These are phyloP conservation scores for Raphanus sativus DNA, from an alignment of 345 rosid genomes.

Conservation along the genomic window DNA sequence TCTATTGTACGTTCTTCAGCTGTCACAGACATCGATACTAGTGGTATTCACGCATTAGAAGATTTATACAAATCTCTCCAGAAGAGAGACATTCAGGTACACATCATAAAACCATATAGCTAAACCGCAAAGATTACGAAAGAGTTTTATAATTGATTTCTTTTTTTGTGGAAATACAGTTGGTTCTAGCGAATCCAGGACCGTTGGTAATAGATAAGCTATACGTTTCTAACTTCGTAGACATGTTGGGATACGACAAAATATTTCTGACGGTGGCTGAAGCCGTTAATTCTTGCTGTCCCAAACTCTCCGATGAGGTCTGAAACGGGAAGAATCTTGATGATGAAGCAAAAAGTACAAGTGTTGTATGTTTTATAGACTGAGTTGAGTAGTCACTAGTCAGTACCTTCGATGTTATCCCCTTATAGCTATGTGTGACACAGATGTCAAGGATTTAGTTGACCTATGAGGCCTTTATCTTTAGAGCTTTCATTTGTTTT, in stretches of 20 bases:
- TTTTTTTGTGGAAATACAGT: slow-evolving; percentile 38
- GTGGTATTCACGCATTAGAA: slow-evolving; percentile 78
- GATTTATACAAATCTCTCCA: slow-evolving; percentile 60
- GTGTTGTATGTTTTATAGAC: slow-evolving; percentile 7
- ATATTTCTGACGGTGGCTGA: slow-evolving; percentile 75
- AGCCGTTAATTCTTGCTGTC: slow-evolving; percentile 57
- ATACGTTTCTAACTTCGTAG: slow-evolving; percentile 52
- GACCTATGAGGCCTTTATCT: slow-evolving; percentile 13
- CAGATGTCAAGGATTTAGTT: slow-evolving; percentile 23
- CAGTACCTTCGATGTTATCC: neutral
- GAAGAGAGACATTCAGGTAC: slow-evolving; percentile 64
- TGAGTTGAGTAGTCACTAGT: slow-evolving; percentile 8
- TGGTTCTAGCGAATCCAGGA: slow-evolving; percentile 78
- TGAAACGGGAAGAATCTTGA: slow-evolving; percentile 13
- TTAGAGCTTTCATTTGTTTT: neutral
- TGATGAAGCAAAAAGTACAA: slow-evolving; percentile 5
- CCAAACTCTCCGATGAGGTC: slow-evolving; percentile 40
- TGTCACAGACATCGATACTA: slow-evolving; percentile 83
- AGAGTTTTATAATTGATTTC: neutral
- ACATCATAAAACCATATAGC: slow-evolving; percentile 3
- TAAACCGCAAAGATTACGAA: neutral
- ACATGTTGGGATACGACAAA: slow-evolving; percentile 55
- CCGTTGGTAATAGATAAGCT: slow-evolving; percentile 66
- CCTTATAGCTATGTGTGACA: neutral
- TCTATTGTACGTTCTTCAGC: slow-evolving; percentile 42